Evolutionary conservation across 106 monocot species (phyloP), one percentile per base, ranked within the genome.

Genomic region (Allium cepa): DNA sequence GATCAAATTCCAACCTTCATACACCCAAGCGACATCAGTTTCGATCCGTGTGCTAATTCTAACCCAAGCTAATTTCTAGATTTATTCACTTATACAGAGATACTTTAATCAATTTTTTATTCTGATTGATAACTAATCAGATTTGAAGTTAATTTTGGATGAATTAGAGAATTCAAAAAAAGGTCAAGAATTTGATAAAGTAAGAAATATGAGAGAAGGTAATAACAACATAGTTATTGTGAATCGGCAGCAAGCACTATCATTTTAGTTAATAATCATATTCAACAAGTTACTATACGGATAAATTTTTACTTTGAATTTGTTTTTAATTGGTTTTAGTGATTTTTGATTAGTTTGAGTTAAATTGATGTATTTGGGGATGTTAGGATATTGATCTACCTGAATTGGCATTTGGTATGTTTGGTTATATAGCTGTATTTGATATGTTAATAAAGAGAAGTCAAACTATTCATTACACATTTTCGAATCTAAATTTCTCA

Each of bases 221-320:
- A 78, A 69, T 58, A 72, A 59, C 62, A 84, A 79, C 76, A 76
- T 79, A 50, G 88, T 84, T 47, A 79, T 76, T 27, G 84, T 88
- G 71, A 84, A 81, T 72, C 88, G 8, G 84, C 88, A 10, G 84
- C 88, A 26, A 79, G 57, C 47, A 84, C 88, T 26, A 82, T 84
- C 46, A 64, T 71, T 22, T 72, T 76, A 0, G 79, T 76, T 3
- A 81, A 79, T 69, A 73, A 76, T 64, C 78, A 84, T 47, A 76
- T 83, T 8, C 83, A 79, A 70, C 88, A 81, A 49, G 64, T 77
- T 63, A 69, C 81, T 0, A 81, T 69, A 56, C 78, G 64, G 84
- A 83, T 84, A 50, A 12, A 59, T 59, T 67, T 56, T 77, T 0
- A 18, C 48, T 15, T 26, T 16, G 17, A 13, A 47, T 59, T 49